phyloP scores from a whole-genome alignment of 371 early-diverging fungal species.

The Mortierella sp. region DNA sequence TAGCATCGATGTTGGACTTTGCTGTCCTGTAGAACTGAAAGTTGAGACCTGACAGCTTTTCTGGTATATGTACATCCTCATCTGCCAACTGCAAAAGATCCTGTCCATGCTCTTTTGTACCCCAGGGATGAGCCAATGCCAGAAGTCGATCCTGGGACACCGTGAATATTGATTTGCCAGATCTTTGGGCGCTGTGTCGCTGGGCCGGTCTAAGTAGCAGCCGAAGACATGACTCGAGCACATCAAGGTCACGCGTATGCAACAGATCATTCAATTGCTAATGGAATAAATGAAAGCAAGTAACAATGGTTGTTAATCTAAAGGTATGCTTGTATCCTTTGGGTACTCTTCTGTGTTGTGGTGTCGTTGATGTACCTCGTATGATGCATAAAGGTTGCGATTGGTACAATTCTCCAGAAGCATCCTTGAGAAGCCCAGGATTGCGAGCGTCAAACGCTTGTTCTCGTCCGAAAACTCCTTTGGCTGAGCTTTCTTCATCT shows the following conservation, averaged over 20 bases:
- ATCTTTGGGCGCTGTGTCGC: constrained; percentile 77
- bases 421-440: constrained; percentile 79
- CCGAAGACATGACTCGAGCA: constrained; percentile 76
- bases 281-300: not conserved
- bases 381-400: constrained; percentile 91
- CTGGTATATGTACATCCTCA: constrained; percentile 57
- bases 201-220: constrained; percentile 86
- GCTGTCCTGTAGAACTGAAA: constrained; percentile 75
- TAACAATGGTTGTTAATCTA: not conserved
- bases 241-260: constrained; percentile 76
- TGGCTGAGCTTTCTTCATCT: constrained; percentile 72
- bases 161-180: constrained; percentile 70
- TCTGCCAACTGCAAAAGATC: constrained; percentile 59
- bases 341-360: not conserved
- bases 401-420: constrained; percentile 96
- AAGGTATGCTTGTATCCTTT: too few relatives aligned
- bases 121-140: constrained; percentile 71
- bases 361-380: constrained; percentile 72
- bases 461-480: constrained; percentile 64
- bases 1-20: constrained; percentile 1
- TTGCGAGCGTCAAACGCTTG: constrained; percentile 69
- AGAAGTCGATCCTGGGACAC: constrained; percentile 72
- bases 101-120: constrained; percentile 56
- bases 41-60: constrained; percentile 61
- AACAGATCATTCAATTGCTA: constrained; percentile 80